These are phyloP conservation scores for Fomitiporia mediterranea DNA, from an alignment of 1,284 basidiomycete species.

Conservation along the genomic window DNA sequence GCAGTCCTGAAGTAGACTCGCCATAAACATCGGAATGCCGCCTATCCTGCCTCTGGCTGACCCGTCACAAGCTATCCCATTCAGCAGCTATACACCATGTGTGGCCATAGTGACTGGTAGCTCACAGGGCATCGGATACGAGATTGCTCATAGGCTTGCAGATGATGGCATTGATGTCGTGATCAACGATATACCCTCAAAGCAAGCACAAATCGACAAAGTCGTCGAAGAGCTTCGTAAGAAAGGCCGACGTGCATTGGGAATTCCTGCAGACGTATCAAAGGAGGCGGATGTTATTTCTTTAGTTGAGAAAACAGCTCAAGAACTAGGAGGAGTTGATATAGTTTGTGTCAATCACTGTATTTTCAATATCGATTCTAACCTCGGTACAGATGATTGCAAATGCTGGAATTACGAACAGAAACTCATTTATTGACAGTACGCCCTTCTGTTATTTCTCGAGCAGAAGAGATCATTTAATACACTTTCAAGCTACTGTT, in stretches of 20 bases:
- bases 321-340: slow-evolving; percentile 12
- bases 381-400: slow-evolving; percentile 6
- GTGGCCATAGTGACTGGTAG: slow-evolving; percentile 13
- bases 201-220: background rate
- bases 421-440: no score
- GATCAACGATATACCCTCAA: slow-evolving; percentile 20
- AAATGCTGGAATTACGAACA: slow-evolving; percentile 8
- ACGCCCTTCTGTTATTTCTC: background rate
- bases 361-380: background rate
- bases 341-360: slow-evolving; percentile 5
- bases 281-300: slow-evolving; percentile 12
- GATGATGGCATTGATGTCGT: slow-evolving; percentile 22
- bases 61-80: no score
- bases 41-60: no score
- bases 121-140: slow-evolving; percentile 25
- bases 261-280: slow-evolving; percentile 13
- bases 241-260: slow-evolving; percentile 10
- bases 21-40: no score
- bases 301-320: slow-evolving; percentile 14
- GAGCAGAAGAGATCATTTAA: background rate
- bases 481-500: background rate
- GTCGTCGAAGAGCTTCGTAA: slow-evolving; percentile 9
- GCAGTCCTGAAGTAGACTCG: no score
- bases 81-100: background rate
- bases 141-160: slow-evolving; percentile 18